Percentiles rank a stretch among this genome's conserved stretches.
Evolutionary conservation across 1,284 basidiomycete species (phyloP).

Genomic region (Calocybe gambosa): DNA sequence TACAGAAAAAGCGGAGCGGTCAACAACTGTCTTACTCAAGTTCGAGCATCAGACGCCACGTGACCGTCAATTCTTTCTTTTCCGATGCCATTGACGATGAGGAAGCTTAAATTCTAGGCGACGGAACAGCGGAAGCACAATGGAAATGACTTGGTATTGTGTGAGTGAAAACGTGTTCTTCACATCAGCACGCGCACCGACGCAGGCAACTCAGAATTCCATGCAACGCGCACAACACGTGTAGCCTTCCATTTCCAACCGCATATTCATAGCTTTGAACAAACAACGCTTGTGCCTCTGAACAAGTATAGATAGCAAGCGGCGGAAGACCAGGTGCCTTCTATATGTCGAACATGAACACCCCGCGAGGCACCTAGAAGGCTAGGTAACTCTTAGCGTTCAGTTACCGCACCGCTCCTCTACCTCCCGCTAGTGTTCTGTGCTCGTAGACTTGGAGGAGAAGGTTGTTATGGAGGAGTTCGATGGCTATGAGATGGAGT

Average conservation of each 20-base stretch:
- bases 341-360: slow-evolving; percentile 8
- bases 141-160: not conserved
- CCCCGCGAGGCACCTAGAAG: slow-evolving; percentile 11
- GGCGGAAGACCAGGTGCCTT: slow-evolving; percentile 1
- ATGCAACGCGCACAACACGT: slow-evolving; percentile 13
- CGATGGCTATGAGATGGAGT: slow-evolving; percentile 2
- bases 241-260: slow-evolving; percentile 3
- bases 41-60: no score
- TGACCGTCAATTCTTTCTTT: no score
- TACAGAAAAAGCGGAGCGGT: no score
- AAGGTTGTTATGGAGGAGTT: not conserved
- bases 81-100: no score
- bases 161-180: not conserved
- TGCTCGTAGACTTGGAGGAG: not conserved
- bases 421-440: not conserved
- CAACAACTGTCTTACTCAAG: no score
- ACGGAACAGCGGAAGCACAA: no score
- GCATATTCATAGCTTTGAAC: slow-evolving; percentile 3
- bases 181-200: not conserved
- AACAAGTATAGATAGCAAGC: not conserved
- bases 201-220: no score
- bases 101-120: no score
- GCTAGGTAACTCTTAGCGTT: not conserved
- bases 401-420: not conserved
- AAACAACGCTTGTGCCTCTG: not conserved